Conservation (phyloP, 768 basidiomycete species). For the Lactifluus pinguis region DNA sequence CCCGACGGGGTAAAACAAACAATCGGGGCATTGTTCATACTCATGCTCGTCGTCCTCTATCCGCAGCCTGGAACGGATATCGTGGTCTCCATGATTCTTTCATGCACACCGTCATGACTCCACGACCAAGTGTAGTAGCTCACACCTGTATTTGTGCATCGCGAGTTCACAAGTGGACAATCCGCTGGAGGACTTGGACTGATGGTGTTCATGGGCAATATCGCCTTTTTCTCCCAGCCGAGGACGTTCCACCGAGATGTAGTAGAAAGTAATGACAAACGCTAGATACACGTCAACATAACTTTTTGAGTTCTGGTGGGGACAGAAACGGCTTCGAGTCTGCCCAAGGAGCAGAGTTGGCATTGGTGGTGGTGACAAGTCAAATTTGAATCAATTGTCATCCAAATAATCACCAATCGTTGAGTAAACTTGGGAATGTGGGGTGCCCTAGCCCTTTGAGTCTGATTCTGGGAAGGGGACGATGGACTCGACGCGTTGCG, state of each 20-base stretch:
- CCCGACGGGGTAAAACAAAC: not conserved
- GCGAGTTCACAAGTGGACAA: too few relatives aligned
- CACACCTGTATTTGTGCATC: too few relatives aligned
- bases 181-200: not conserved
- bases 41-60: not conserved
- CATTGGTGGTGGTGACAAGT: not conserved
- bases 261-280: too few relatives aligned
- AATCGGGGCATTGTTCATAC: not conserved
- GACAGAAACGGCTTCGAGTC: too few relatives aligned
- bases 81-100: not conserved
- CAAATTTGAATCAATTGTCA: not conserved
- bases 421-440: not conserved
- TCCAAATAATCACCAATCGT: not conserved
- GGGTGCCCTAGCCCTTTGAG: not conserved
- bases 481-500: constrained; percentile 29
- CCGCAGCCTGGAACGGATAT: not conserved
- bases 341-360: not conserved
- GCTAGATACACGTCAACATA: too few relatives aligned
- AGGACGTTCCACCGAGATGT: too few relatives aligned
- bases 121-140: not conserved
- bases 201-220: too few relatives aligned
- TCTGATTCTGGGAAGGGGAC: not conserved
- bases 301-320: too few relatives aligned
- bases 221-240: too few relatives aligned
- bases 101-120: not conserved